These are phyloP conservation scores for Aleurites moluccanus DNA, from an alignment of 441 rosid genomes.

Conservation along the genomic window DNA sequence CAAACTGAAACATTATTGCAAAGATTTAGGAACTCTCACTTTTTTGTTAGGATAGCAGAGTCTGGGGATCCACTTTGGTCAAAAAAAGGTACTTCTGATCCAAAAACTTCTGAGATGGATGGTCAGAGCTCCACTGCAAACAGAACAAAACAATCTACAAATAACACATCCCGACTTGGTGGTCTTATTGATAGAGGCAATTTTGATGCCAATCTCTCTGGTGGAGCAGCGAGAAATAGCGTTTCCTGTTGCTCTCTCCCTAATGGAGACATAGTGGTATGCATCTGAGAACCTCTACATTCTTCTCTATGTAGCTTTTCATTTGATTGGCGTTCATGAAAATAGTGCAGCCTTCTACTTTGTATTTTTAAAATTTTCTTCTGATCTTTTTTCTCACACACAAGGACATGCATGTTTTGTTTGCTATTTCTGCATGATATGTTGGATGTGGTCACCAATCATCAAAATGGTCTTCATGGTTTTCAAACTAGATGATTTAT, in stretches of 20 bases:
- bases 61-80: constrained; percentile 90
- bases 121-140: constrained; percentile 27
- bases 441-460: constrained; percentile 10
- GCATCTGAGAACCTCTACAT: constrained; percentile 33
- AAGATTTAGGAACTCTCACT: constrained; percentile 86
- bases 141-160: constrained; percentile 31
- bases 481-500: constrained; percentile 4
- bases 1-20: constrained; percentile 69
- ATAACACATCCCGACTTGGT: constrained; percentile 39
- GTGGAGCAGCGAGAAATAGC: constrained; percentile 84
- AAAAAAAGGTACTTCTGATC: constrained; percentile 49
- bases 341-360: neutral
- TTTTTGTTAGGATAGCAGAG: constrained; percentile 91
- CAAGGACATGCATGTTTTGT: constrained; percentile 6
- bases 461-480: neutral
- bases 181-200: constrained; percentile 82
- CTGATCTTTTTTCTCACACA: constrained; percentile 2
- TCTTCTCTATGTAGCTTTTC: constrained; percentile 17
- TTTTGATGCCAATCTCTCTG: constrained; percentile 70
- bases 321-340: constrained; percentile 1
- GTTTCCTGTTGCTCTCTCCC: constrained; percentile 78
- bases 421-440: constrained; percentile 9
- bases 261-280: constrained; percentile 97
- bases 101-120: constrained; percentile 40
- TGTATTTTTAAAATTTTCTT: neutral